Evolutionary conservation across 2,329 filamentous ascomycete species (phyloP), one percentile per base, ranked within the genome.

Genomic region (Talaromyces sp.): DNA sequence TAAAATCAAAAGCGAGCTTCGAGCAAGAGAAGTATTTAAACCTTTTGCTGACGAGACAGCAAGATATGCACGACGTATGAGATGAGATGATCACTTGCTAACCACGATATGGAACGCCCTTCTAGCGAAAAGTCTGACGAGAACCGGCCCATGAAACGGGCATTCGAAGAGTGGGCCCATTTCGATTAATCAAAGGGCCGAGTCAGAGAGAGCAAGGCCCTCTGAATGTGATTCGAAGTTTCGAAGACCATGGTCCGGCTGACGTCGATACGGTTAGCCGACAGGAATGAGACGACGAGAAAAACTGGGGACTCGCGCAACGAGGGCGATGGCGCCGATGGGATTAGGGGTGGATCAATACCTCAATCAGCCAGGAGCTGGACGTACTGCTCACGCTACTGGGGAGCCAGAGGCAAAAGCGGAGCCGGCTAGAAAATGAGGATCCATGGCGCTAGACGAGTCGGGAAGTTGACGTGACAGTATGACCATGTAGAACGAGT

Each of bases 201-300:
- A 29, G 22, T 59, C 3, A 58, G n/a, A n/a, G 15, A 43, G 56
- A 19, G 56, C 56, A 59, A 45, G 38, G 36, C n/a, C 17, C 11
- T 61, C 47, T 61, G 38, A 54, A 40, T 61, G 56, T 45, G 54
- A 64, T 27, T 40, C 43, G 15, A 10, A 38, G 7, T 15, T 34
- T 5, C 31, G 10, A 38, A 11, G 56, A 54, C 63, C 63, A 53
- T 51, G 63, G 63, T 31, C 63, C 54, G 54, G 63, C 63, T 60
- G 63, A 64, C 63, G 63, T 64, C 56, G 63, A 64, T 59, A 59
- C 22, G 58, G 62, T 59, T 54, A 64, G 62, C 62, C 62, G 43
- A 49, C 13, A 22, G 22, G 43, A 34, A 40, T 36, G 43, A 29
- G 27, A 51, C n/a, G 5, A 51, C 17, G 49, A 54, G 25, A 56